A percentile compares a stretch with the other conserved stretches of the same genome.
phyloP scores from a whole-genome alignment of 768 basidiomycete species.

The Serpula lacrymans region DNA sequence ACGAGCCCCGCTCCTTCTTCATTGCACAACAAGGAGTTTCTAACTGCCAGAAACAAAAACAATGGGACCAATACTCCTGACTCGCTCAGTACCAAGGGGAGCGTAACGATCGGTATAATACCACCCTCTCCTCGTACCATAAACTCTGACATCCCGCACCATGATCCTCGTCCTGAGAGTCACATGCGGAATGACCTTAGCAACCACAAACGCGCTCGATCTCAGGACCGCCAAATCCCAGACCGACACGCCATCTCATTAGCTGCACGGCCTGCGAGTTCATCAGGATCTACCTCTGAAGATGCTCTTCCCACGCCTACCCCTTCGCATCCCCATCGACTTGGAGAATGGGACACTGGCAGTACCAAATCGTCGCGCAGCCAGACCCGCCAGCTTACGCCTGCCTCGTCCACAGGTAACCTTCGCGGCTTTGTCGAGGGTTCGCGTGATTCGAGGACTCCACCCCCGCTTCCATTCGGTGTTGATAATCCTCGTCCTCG shows the following conservation, averaged over 20 bases:
- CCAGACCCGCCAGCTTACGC: conserved; percentile 20
- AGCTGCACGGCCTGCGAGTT: conserved; percentile 25
- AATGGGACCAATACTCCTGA: conserved; percentile 1
- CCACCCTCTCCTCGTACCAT: conserved; percentile 24
- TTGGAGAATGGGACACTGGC: conserved; percentile 15
- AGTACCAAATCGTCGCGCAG: conserved; percentile 10
- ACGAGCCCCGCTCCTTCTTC: conserved; percentile 9
- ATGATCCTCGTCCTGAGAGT: conserved; percentile 12
- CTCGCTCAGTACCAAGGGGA: conserved; percentile 13
- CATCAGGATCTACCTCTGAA: conserved; percentile 19
- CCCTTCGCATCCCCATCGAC: conserved; percentile 8
- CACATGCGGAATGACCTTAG: conserved; percentile 11
- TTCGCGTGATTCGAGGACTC: conserved; percentile 9
- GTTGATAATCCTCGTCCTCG: no score
- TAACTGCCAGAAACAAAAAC: conserved; percentile 2
- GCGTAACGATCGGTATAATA: conserved; percentile 28
- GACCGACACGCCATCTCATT: conserved; percentile 31
- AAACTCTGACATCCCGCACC: conserved; percentile 14
- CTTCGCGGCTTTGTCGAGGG: conserved; percentile 24
- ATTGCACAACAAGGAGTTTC: no score
- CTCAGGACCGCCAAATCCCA: conserved; percentile 26
- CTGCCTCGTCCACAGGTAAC: conserved; percentile 30
- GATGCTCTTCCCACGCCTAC: conserved; percentile 28
- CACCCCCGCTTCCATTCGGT: background rate
- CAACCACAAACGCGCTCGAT: conserved; percentile 27